Conservation (phyloP, 768 basidiomycete genomes). For the Trametes villosa region DNA sequence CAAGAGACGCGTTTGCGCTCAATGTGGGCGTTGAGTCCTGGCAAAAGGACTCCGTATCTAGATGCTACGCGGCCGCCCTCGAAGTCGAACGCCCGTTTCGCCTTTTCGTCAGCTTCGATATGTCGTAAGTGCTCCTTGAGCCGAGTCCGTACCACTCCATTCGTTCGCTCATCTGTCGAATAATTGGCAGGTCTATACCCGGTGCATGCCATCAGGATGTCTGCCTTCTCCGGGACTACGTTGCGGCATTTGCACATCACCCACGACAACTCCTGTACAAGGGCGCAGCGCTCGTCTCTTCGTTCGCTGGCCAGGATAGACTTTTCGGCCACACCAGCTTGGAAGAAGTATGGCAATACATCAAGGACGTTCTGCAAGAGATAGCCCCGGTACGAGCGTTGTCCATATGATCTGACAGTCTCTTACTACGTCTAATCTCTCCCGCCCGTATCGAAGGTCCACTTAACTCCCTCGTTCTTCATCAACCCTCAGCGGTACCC, state of each 20-base stretch:
- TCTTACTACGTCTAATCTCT: not conserved
- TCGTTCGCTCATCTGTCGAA: not conserved
- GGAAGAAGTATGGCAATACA: slow-evolving; percentile 34
- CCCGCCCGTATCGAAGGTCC: slow-evolving; percentile 29
- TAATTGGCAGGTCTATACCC: slow-evolving; percentile 37
- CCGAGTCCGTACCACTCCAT: no score
- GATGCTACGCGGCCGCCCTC: slow-evolving; percentile 54
- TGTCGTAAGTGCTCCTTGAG: slow-evolving; percentile 39
- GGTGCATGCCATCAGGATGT: slow-evolving; percentile 21
- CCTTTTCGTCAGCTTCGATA: slow-evolving; percentile 44
- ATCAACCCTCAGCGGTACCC: slow-evolving; percentile 39
- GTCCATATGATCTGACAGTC: not conserved
- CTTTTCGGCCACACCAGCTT: slow-evolving; percentile 34
- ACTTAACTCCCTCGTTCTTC: slow-evolving; percentile 39
- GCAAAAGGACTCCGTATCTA: slow-evolving; percentile 28
- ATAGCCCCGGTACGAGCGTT: slow-evolving; percentile 35
- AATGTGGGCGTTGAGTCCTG: slow-evolving; percentile 34
- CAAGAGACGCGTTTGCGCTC: slow-evolving; percentile 31
- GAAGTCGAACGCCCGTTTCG: slow-evolving; percentile 41
- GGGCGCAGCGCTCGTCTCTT: slow-evolving; percentile 39
- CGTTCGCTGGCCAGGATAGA: slow-evolving; percentile 44
- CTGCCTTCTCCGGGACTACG: slow-evolving; percentile 30
- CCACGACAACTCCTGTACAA: slow-evolving; percentile 38
- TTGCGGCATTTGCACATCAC: slow-evolving; percentile 34
- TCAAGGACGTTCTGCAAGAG: slow-evolving; percentile 30